Conservation (phyloP, 2,329 filamentous ascomycete genomes). For the Neonectria coccinea region DNA sequence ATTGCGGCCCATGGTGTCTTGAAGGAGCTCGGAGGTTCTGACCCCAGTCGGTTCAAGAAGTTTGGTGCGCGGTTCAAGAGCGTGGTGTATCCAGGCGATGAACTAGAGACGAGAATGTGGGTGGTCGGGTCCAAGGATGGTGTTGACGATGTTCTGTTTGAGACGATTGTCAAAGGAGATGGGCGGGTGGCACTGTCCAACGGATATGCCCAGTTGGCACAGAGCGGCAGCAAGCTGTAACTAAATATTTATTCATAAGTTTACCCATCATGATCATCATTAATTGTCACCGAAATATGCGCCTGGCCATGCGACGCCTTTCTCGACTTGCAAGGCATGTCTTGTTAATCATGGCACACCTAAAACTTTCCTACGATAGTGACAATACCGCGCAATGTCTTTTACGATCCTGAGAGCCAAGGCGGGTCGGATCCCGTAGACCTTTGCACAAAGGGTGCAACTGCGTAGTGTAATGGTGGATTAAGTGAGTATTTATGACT, state of each 20-base stretch:
- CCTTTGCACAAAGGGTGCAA: no score
- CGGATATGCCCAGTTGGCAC: slow-evolving; percentile 49
- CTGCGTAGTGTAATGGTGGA: not conserved
- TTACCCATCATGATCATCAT: not conserved
- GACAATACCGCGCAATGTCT: not conserved
- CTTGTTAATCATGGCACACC: not conserved
- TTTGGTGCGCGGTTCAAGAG: slow-evolving; percentile 60
- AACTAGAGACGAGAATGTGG: slow-evolving; percentile 58
- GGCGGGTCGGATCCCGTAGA: no score
- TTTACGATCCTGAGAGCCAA: no score
- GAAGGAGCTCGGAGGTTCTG: slow-evolving; percentile 53
- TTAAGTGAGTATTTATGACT: slow-evolving; percentile 18
- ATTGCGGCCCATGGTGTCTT: slow-evolving; percentile 58
- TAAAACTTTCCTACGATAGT: not conserved
- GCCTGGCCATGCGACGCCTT: not conserved
- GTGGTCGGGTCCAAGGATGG: slow-evolving; percentile 48
- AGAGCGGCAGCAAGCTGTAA: slow-evolving; percentile 46
- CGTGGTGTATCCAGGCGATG: slow-evolving; percentile 60
- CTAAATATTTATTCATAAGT: not conserved
- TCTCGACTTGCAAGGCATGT: not conserved
- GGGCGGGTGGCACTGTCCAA: slow-evolving; percentile 54
- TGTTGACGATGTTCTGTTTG: slow-evolving; percentile 53
- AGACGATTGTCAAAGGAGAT: slow-evolving; percentile 54
- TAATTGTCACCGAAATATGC: not conserved
- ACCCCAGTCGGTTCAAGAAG: slow-evolving; percentile 55